Evolutionary conservation across 306 rosid genomes (phyloP), one percentile per base, ranked within the genome.

Genomic region (Vigna mungo): DNA sequence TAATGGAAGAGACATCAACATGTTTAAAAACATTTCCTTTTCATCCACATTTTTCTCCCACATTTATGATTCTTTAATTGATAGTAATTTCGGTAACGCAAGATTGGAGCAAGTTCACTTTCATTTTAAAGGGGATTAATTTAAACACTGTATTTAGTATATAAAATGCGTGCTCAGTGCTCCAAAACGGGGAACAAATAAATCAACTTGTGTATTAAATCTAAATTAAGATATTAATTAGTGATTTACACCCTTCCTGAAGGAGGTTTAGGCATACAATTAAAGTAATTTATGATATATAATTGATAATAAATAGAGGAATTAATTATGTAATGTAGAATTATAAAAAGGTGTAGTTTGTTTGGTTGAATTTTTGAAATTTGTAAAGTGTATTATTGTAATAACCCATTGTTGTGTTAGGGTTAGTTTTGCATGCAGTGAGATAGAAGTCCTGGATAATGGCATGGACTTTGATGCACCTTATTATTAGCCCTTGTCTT

Each of bases 161-260:
- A 75, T 53, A 44, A 51, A 64, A 81, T 81, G 77, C 77, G 72
- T 60, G 68, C 32, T 60, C 36, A 76, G 32, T 62, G 78, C 74
- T 46, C 47, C 81, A 70, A 82, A 62, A 20, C 17, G 32, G 68
- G 74, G 70, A 30, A 32, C 78, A 76, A 71, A 63, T 27, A 60
- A 81, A 82, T 69, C 78, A 82, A 76, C 36, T 41, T 62, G 78
- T 65, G 36, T 68, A 81, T 61, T 81, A 27, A 75, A 70, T 75
- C 18, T 58, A 49, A 25, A 6, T 69, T 69, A 69, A 32, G 64
- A 75, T 15, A 68, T 75, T 76, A 9, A 81, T 58, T 48, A 32
- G 44, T 32, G 72, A 30, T 81, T 75, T 68, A 49, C 17, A 67
- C 55, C 41, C 39, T 74, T 56, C 62, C 79, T 18, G 70, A 44